Percentiles rank a stretch among this genome's conserved stretches.
Conservation (phyloP, 2,329 filamentous ascomycete genomes). For the Lasiodiplodia hormozganensis region DNA sequence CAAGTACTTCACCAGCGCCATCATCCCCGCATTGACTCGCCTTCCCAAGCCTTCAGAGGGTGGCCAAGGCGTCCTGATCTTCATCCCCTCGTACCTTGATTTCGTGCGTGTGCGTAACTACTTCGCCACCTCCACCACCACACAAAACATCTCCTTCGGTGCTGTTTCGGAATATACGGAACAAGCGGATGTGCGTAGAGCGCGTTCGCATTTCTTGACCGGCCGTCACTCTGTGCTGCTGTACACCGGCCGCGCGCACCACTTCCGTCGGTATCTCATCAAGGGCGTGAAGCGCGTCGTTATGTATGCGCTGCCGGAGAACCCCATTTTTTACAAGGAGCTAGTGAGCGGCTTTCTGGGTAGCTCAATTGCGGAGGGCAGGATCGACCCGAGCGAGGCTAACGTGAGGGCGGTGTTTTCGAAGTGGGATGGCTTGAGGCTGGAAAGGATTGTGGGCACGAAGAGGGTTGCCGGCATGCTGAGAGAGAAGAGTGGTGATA, state of each 20-base stretch:
- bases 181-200: constrained; percentile 78
- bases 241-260: constrained; percentile 95
- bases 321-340: constrained; percentile 81
- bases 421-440: constrained; percentile 85
- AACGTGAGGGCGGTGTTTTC: constrained; percentile 73
- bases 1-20: constrained; percentile 83
- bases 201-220: constrained; percentile 83
- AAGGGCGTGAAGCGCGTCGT: constrained; percentile 83
- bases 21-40: constrained; percentile 77
- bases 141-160: constrained; percentile 72
- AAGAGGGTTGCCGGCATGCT: constrained; percentile 85
- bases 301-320: constrained; percentile 90
- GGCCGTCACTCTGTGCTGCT: constrained; percentile 84
- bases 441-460: constrained; percentile 87
- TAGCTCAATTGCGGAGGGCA: constrained; percentile 62
- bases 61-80: constrained; percentile 75
- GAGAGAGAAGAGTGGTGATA: constrained; percentile 79
- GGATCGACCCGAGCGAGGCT: constrained; percentile 57
- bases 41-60: constrained; percentile 65
- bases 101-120: constrained; percentile 94
- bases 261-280: constrained; percentile 88
- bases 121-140: constrained; percentile 73
- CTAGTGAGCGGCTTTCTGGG: constrained; percentile 72
- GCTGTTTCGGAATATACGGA: constrained; percentile 89
- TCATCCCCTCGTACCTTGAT: constrained; percentile 92